Evolutionary conservation across 2,329 filamentous ascomycete species (phyloP).

Genomic region (Thelonectria discophora): DNA sequence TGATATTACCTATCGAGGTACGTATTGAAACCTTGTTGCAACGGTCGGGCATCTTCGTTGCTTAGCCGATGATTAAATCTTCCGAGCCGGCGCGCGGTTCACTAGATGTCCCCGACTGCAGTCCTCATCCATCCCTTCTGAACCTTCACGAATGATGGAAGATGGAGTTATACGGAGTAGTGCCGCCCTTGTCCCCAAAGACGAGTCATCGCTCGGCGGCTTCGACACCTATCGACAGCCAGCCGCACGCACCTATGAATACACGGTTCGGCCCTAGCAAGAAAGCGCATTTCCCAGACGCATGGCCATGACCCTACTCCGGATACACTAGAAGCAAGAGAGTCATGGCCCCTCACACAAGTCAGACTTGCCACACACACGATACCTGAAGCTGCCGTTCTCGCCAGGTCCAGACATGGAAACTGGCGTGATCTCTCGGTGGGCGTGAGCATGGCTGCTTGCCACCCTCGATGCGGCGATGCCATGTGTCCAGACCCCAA

Average conservation of each 20-base stretch:
- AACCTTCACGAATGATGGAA: conserved; percentile 24
- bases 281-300: conserved; percentile 2
- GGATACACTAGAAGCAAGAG: background rate
- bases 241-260: conserved; percentile 3
- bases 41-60: conserved; percentile 31
- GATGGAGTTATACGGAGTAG: background rate
- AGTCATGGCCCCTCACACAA: conserved; percentile 6
- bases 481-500: conserved; percentile 20
- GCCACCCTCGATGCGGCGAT: conserved; percentile 14
- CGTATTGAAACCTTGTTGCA: conserved; percentile 24
- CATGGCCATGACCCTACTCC: background rate
- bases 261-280: background rate
- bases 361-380: conserved; percentile 26
- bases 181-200: conserved; percentile 16
- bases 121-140: conserved; percentile 21
- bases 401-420: conserved; percentile 20
- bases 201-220: conserved; percentile 19
- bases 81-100: conserved; percentile 35
- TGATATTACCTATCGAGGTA: conserved; percentile 10
- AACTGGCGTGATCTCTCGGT: conserved; percentile 28
- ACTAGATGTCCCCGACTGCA: conserved; percentile 28
- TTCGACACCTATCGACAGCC: conserved; percentile 23
- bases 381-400: conserved; percentile 21
- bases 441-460: conserved; percentile 17
- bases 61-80: conserved; percentile 37